These are phyloP conservation scores for Clohesyomyces aquaticus DNA, from an alignment of 495 filamentous ascomycete species.

Conservation along the genomic window DNA sequence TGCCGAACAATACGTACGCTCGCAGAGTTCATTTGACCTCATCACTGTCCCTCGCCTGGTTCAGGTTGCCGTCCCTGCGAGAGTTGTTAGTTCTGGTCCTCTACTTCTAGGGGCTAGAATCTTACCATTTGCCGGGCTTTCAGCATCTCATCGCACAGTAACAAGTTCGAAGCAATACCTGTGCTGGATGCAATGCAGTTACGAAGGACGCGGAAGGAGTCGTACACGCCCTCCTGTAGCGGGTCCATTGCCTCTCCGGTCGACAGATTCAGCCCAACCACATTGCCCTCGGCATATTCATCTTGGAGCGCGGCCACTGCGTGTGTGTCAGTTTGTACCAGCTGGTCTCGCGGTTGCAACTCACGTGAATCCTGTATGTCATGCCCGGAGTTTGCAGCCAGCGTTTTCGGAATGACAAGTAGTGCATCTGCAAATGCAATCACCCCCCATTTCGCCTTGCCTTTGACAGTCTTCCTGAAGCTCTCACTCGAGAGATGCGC, in stretches of 20 bases:
- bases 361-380: constrained; percentile 91
- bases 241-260: constrained; percentile 95
- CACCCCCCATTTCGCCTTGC: constrained; percentile 95
- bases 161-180: constrained; percentile 91
- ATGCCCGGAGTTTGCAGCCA: constrained; percentile 93
- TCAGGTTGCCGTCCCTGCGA: constrained; percentile 37
- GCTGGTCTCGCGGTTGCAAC: constrained; percentile 42
- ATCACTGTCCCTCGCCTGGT: constrained; percentile 32
- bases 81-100: constrained; percentile 3
- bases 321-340: not conserved
- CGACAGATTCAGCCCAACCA: constrained; percentile 81
- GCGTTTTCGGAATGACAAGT: constrained; percentile 92
- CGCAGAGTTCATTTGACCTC: not conserved
- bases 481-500: constrained; percentile 81
- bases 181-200: constrained; percentile 93
- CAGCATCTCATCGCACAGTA: constrained; percentile 94
- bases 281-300: constrained; percentile 79
- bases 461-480: constrained; percentile 87
- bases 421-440: constrained; percentile 93
- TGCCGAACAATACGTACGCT: not conserved
- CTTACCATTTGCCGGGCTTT: constrained; percentile 94
- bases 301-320: constrained; percentile 82
- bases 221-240: constrained; percentile 88
- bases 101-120: not conserved
- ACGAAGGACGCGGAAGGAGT: constrained; percentile 91